Evolutionary conservation across 352 stramenopile genomes (phyloP), one percentile per base, ranked within the genome.

Genomic region (Peronospora destructor): DNA sequence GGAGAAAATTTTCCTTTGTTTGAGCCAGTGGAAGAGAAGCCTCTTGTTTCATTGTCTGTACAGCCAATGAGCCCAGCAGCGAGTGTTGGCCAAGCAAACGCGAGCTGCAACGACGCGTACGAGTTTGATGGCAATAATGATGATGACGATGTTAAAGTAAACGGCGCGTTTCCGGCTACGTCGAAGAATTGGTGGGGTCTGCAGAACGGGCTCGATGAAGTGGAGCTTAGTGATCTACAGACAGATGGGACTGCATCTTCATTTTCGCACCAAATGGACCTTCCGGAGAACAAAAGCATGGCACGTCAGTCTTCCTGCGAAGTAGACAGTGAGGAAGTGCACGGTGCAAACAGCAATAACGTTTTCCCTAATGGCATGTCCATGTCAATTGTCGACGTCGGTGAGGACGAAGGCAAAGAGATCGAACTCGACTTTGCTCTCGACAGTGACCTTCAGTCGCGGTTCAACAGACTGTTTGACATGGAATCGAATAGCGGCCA

Each of bases 341-440:
- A 19, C 16, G 32, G 50, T 12, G 28, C 32, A 7, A 32, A 67
- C 0, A 23, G 64, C 6, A 61, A 71, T n/a, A 26, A 63, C 12
- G 35, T 51, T 10, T 61, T 54, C 14, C 49, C 62, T 17, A 72
- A 84, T 55, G 61, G 74, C 0, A 59, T 92, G 58, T 91, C 79
- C 0, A 89, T 93, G 79, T 93, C 82, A 8, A 83, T 93, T 53
- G 76, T 91, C 46, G 73, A 82, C 36, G 69, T 61, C 12, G 79
- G 74, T 12, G 76, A 76, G 21, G 76, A 87, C 21, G 59, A 86
- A 56, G 75, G 68, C 11, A 86, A 78, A 12, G 84, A 94, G 49
- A 66, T 94, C 16, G 76, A 92, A 50, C 59, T 94, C 3, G 84
- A 92, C n/a, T 91, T 94, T 50, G 49, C 59, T 9, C 59, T 91